phyloP scores from a whole-genome alignment of 768 basidiomycete species.

The Suillus weaverae region DNA sequence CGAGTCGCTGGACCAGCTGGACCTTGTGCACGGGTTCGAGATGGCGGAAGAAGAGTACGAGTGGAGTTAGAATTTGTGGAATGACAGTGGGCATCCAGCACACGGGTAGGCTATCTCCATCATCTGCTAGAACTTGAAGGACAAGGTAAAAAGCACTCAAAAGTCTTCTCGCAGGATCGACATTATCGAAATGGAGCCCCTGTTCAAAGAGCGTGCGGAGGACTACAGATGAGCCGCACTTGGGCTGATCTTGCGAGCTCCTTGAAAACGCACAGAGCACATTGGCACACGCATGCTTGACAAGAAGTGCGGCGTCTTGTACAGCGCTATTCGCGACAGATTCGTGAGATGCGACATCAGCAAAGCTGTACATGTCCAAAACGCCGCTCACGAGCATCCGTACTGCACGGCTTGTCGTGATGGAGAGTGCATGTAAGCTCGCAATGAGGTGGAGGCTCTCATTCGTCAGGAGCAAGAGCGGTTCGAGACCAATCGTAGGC shows the following conservation, averaged over 20 bases:
- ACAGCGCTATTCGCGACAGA: not conserved
- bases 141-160: conserved; percentile 57
- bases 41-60: conserved; percentile 54
- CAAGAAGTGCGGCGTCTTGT: conserved; percentile 40
- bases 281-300: conserved; percentile 53
- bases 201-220: conserved; percentile 58
- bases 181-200: conserved; percentile 36
- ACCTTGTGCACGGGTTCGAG: conserved; percentile 58
- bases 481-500: conserved; percentile 42
- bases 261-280: conserved; percentile 43
- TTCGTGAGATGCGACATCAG: conserved; percentile 41
- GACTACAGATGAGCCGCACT: conserved; percentile 48
- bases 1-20: conserved; percentile 53
- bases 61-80: conserved; percentile 54
- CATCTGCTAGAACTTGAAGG: conserved; percentile 54
- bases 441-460: conserved; percentile 55
- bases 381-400: conserved; percentile 44
- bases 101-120: conserved; percentile 13
- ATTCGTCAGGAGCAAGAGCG: conserved; percentile 53
- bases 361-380: conserved; percentile 57
- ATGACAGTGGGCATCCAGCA: conserved; percentile 56
- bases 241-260: conserved; percentile 31
- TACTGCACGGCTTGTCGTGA: conserved; percentile 51
- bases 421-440: conserved; percentile 46
- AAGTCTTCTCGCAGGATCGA: conserved; percentile 59